Base-by-base conservation (phyloP, 2,329 filamentous ascomycete genomes). In the Emergomyces pasteurianus region DNA sequence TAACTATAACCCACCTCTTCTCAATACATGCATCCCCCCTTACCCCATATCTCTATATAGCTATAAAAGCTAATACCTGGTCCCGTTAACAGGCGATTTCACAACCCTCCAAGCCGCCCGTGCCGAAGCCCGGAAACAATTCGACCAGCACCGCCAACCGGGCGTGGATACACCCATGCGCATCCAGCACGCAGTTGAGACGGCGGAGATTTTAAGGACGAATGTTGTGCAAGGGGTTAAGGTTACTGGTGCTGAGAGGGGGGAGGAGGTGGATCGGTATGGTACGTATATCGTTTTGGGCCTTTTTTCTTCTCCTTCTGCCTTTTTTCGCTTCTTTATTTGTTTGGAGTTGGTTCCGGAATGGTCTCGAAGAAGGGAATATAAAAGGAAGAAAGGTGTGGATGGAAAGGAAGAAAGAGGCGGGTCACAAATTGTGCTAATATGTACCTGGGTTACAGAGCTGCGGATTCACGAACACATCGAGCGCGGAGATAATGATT, bases 401-500 rank as follows among this genome's bases (percentile, higher is more conserved):
- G n/a, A n/a, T n/a, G n/a, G n/a, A n/a, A n/a, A n/a, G n/a, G n/a
- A n/a, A n/a, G n/a, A n/a, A n/a, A n/a, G n/a, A n/a, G n/a, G n/a
- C n/a, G n/a, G n/a, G n/a, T n/a, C n/a, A n/a, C n/a, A n/a, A 7
- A 60, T 60, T 5, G 43, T 26, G 49, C 38, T 36, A 46, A 57
- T 18, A 10, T 34, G 21, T 26, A n/a, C n/a, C 26, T 26, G 16
- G 7, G 58, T 28, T 67, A 65, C 67, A 96, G 91, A 88, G 71
- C 77, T 97, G 61, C 83, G 87, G 58, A 96, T 99, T 75, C 94
- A 97, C 73, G 83, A 95, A 63, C 79, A 95, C 65, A 99, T 88
- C 36, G 92, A 99, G 74, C 82, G 90, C 65, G 91, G 94, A 59
- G 89, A 97, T 75, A 99, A 99, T 71, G 91, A 96, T 67, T 89